Conservation (phyloP, 306 rosid species). For the Lathyrus oleraceus region DNA sequence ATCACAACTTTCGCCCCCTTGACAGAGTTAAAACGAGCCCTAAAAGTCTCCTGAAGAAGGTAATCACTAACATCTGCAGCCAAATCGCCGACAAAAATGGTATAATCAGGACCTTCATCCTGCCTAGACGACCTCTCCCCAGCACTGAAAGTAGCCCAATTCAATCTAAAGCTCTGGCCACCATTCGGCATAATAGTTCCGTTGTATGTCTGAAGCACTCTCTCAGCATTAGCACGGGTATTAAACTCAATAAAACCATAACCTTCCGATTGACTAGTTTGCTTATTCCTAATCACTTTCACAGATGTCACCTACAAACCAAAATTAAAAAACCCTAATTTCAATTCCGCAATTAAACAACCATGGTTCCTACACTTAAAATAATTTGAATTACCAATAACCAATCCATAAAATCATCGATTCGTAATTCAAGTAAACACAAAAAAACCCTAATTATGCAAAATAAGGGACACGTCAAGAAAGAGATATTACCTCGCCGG, state of each 20-base stretch:
- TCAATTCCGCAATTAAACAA: background rate
- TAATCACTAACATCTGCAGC: conserved; percentile 91
- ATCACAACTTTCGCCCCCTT: conserved; percentile 96
- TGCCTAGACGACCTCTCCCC: conserved; percentile 70
- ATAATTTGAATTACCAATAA: too few species aligned
- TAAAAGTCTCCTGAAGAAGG: conserved; percentile 67
- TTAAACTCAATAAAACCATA: conserved; percentile 88
- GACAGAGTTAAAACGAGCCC: conserved; percentile 54
- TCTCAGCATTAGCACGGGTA: conserved; percentile 73
- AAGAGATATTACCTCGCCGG: conserved; percentile 68
- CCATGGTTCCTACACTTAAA: background rate
- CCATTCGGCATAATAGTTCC: conserved; percentile 91
- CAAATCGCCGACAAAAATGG: conserved; percentile 95
- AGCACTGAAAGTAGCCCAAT: conserved; percentile 85
- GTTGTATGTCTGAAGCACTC: conserved; percentile 67
- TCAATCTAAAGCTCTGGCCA: conserved; percentile 75
- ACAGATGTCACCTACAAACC: conserved; percentile 56
- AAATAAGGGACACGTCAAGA: background rate
- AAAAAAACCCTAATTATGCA: background rate
- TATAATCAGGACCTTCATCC: conserved; percentile 83
- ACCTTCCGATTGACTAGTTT: conserved; percentile 78
- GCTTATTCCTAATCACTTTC: conserved; percentile 90
- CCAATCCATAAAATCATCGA: background rate
- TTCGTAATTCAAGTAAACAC: background rate
- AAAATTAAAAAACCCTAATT: background rate